Evolutionary conservation across 2,329 filamentous ascomycete species (phyloP).

Genomic region (Diaporthe destruens): DNA sequence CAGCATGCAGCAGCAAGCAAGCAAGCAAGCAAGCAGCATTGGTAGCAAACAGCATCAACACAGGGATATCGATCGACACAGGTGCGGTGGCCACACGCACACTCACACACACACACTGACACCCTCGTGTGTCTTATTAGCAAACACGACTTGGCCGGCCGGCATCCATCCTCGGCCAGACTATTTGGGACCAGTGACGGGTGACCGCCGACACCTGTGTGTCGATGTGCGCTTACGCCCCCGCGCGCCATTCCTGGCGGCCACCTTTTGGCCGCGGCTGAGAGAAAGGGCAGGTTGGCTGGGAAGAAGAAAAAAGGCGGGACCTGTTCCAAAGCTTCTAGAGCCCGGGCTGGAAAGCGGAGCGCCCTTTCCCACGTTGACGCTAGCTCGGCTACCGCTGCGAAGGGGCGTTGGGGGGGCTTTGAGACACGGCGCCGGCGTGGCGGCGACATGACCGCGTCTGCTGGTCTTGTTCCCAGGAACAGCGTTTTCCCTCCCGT

Average conservation of each 20-base stretch:
- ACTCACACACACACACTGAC: too few species aligned
- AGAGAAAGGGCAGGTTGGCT: too few species aligned
- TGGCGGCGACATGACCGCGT: constrained; percentile 18
- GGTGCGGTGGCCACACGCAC: constrained; percentile 4
- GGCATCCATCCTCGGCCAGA: neutral
- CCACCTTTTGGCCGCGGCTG: neutral
- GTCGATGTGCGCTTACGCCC: constrained; percentile 9
- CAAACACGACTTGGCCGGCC: constrained; percentile 10
- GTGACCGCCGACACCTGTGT: constrained; percentile 7
- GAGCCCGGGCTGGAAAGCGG: constrained; percentile 26
- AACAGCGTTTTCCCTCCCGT: too few species aligned
- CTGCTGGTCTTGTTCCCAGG: neutral
- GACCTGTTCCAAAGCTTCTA: constrained; percentile 35
- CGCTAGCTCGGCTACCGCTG: constrained; percentile 11
- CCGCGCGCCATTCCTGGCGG: neutral
- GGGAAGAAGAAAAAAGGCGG: neutral
- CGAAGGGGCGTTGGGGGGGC: neutral
- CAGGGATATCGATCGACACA: constrained; percentile 6
- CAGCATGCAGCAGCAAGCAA: neutral
- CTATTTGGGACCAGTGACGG: constrained; percentile 4
- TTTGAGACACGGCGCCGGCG: constrained; percentile 20
- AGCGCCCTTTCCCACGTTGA: constrained; percentile 24
- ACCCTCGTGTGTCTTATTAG: constrained; percentile 20
- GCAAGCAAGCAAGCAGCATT: too few species aligned
- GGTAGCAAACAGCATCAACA: constrained; percentile 13